Conservation (phyloP, 441 rosid species). For the Macaranga tanarius region DNA sequence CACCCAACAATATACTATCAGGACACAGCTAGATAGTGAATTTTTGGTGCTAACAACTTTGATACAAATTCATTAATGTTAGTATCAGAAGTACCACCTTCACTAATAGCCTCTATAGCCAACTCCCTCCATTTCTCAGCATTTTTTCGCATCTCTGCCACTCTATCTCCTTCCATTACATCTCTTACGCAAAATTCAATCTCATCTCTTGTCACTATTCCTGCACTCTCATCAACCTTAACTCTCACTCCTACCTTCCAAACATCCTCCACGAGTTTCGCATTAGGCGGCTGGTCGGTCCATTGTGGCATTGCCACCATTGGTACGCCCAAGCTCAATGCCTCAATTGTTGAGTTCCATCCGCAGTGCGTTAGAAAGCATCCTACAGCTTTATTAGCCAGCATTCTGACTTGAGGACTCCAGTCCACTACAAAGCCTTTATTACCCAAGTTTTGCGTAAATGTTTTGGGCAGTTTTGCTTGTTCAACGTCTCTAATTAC, state of each 20-base stretch:
- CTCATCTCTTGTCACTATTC: constrained; percentile 48
- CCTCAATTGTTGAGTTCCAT: constrained; percentile 65
- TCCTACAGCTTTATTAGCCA: constrained; percentile 43
- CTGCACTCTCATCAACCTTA: constrained; percentile 30
- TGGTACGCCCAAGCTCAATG: constrained; percentile 50
- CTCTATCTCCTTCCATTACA: constrained; percentile 46
- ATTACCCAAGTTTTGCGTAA: constrained; percentile 18
- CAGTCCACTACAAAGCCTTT: constrained; percentile 48
- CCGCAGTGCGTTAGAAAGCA: constrained; percentile 61
- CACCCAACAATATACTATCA: too few species aligned
- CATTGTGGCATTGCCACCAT: constrained; percentile 69
- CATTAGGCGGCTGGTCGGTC: constrained; percentile 54
- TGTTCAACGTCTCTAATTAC: constrained; percentile 41
- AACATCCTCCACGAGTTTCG: constrained; percentile 52
- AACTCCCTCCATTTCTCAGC: constrained; percentile 43
- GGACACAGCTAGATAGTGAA: too few species aligned
- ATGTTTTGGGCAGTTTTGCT: constrained; percentile 35
- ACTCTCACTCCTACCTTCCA: constrained; percentile 64
- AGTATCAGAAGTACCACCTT: constrained; percentile 47
- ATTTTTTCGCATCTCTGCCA: constrained; percentile 36
- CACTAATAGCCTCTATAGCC: constrained; percentile 38
- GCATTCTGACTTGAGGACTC: constrained; percentile 55
- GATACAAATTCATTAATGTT: constrained; percentile 39
- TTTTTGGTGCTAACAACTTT: neutral
- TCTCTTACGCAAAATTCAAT: constrained; percentile 38